Evolutionary conservation across 2,329 filamentous ascomycete genomes (phyloP).

Genomic region (Nigrospora osmanthi): DNA sequence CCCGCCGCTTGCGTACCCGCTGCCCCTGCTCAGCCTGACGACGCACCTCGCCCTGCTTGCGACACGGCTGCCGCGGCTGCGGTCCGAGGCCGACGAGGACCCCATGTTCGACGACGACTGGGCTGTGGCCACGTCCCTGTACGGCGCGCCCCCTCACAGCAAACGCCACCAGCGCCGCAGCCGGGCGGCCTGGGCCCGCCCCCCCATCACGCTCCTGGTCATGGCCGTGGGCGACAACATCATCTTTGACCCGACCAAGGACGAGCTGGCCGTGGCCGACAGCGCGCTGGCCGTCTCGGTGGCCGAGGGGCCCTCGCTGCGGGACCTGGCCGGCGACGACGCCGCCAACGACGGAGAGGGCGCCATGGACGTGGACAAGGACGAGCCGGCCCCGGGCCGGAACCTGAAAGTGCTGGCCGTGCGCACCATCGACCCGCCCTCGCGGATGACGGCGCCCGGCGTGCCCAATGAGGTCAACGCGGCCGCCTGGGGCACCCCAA

Average conservation of each 20-base stretch:
- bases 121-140: constrained; percentile 74
- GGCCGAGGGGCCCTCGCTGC: constrained; percentile 30
- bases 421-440: constrained; percentile 67
- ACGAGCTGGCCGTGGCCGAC: constrained; percentile 91
- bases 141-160: constrained; percentile 35
- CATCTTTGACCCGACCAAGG: constrained; percentile 85
- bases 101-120: constrained; percentile 98
- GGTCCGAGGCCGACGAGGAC: constrained; percentile 89
- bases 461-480: constrained; percentile 57
- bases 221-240: constrained; percentile 80
- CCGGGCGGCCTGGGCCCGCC: constrained; percentile 31
- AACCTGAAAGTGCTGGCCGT: constrained; percentile 58
- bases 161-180: constrained; percentile 12
- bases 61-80: constrained; percentile 74
- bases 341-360: constrained; percentile 10
- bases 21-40: constrained; percentile 86
- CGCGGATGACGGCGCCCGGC: constrained; percentile 63
- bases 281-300: constrained; percentile 81
- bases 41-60: constrained; percentile 88
- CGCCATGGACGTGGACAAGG: constrained; percentile 31
- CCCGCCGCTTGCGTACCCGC: constrained; percentile 85
- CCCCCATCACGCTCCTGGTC: constrained; percentile 85
- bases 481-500: constrained; percentile 30
- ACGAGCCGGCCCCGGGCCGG: constrained; percentile 15
- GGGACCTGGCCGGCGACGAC: constrained; percentile 8